phyloP scores from a whole-genome alignment of 352 stramenopile species.

The Phytophthora syringae region DNA sequence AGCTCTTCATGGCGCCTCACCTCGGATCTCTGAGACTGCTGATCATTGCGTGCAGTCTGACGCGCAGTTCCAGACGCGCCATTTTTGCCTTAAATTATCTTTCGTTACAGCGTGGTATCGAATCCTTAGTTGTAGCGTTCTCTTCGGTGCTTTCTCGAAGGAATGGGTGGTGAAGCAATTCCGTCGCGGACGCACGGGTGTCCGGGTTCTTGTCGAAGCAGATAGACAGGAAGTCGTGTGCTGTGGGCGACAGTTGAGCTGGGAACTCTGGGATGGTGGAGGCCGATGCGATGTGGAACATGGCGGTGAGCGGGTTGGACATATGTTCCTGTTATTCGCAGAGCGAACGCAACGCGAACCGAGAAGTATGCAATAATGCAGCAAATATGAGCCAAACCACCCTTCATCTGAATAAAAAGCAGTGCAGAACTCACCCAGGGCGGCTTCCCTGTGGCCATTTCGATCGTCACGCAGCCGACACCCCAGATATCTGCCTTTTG shows the following conservation, averaged over 20 bases:
- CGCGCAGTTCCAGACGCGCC: background rate
- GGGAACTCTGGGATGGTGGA: conserved; percentile 61
- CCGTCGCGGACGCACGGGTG: conserved; percentile 77
- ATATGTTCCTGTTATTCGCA: conserved; percentile 78
- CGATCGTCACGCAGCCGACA: conserved; percentile 89
- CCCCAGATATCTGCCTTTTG: conserved; percentile 93
- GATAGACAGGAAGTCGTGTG: conserved; percentile 51
- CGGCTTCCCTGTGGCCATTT: conserved; percentile 89
- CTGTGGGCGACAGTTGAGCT: conserved; percentile 39
- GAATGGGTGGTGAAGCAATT: conserved; percentile 84
- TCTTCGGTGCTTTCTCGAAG: conserved; percentile 16
- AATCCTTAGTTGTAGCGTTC: conserved; percentile 23
- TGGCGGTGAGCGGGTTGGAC: conserved; percentile 79
- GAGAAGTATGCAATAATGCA: background rate
- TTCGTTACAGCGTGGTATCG: background rate
- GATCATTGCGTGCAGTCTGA: background rate
- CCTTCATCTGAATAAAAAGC: background rate
- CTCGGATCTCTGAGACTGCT: background rate
- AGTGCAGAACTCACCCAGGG: conserved; percentile 65
- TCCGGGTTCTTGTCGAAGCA: conserved; percentile 74
- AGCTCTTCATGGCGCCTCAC: background rate
- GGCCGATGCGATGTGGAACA: conserved; percentile 85
- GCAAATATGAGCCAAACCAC: background rate
- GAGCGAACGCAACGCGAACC: background rate
- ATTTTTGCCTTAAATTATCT: background rate